These are phyloP conservation scores for Ascoidea rubescens DNA, from an alignment of 805 yeast species.

Conservation along the genomic window DNA sequence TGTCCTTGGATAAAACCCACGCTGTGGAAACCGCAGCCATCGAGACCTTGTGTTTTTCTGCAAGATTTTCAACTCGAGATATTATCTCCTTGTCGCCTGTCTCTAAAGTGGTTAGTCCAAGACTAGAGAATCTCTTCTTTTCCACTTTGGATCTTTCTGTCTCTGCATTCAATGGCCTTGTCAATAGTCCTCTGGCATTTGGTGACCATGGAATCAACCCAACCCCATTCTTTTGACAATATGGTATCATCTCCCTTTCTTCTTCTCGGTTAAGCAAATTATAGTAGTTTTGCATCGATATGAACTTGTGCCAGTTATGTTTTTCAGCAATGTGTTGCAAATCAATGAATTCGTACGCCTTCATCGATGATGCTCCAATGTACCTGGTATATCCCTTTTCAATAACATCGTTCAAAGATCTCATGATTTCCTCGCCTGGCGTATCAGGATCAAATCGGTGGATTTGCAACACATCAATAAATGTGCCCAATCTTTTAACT, in stretches of 20 bases:
- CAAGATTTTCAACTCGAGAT: slow-evolving; percentile 37
- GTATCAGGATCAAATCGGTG: slow-evolving; percentile 37
- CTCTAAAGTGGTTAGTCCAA: slow-evolving; percentile 3
- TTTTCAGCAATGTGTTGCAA: slow-evolving; percentile 43
- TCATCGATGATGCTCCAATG: slow-evolving; percentile 54
- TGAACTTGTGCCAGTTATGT: slow-evolving; percentile 42
- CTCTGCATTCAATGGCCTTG: slow-evolving; percentile 25
- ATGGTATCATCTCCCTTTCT: slow-evolving; percentile 47
- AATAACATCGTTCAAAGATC: slow-evolving; percentile 38
- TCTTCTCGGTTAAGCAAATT: slow-evolving; percentile 49
- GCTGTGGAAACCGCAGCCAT: slow-evolving; percentile 44
- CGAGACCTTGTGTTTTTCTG: slow-evolving; percentile 29
- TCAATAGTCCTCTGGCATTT: slow-evolving; percentile 36
- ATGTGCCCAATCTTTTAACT: slow-evolving; percentile 34
- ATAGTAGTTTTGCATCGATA: slow-evolving; percentile 45
- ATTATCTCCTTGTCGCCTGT: slow-evolving; percentile 21
- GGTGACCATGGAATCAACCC: slow-evolving; percentile 44
- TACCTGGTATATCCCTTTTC: slow-evolving; percentile 33
- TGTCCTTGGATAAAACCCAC: slow-evolving; percentile 39
- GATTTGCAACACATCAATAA: slow-evolving; percentile 40
- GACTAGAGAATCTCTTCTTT: neutral
- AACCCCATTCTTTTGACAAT: slow-evolving; percentile 36
- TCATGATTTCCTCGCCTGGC: slow-evolving; percentile 42
- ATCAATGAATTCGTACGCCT: slow-evolving; percentile 37
- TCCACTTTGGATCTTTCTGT: neutral